phyloP scores from a whole-genome alignment of 164 flowering plant genomes.

The Magnolia changhungtana region DNA sequence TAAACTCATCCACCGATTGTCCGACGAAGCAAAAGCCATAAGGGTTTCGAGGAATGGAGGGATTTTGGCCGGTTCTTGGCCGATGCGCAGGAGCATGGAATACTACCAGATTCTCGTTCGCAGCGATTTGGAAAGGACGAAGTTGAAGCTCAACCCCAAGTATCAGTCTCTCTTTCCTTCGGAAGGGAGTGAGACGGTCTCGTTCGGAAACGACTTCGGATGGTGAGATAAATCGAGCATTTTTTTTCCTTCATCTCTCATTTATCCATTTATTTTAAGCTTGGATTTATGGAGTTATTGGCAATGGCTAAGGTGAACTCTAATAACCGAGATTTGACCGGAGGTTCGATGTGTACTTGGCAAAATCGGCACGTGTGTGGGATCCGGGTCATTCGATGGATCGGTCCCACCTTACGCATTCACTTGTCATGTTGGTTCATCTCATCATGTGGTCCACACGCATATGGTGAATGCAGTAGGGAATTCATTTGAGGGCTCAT shows the following conservation, averaged over 20 bases:
- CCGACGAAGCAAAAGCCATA: conserved; percentile 54
- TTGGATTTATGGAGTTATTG: neutral
- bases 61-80: conserved; percentile 26
- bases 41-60: conserved; percentile 23
- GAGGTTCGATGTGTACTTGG: neutral
- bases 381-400: neutral
- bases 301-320: neutral
- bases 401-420: neutral
- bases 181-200: conserved; percentile 62
- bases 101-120: conserved; percentile 48
- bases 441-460: too few species aligned
- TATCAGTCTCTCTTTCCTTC: conserved; percentile 57
- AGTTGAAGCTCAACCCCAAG: conserved; percentile 52
- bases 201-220: conserved; percentile 77
- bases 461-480: too few species aligned
- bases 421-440: neutral
- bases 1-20: conserved; percentile 69
- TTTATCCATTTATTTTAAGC: neutral
- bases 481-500: too few species aligned
- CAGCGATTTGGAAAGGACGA: conserved; percentile 64
- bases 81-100: conserved; percentile 43
- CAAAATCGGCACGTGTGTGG: neutral
- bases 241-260: neutral
- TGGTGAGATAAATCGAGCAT: conserved; percentile 42
- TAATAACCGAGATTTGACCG: neutral